Conservation (phyloP, 805 yeast species). For the Myxozyma udenii region DNA sequence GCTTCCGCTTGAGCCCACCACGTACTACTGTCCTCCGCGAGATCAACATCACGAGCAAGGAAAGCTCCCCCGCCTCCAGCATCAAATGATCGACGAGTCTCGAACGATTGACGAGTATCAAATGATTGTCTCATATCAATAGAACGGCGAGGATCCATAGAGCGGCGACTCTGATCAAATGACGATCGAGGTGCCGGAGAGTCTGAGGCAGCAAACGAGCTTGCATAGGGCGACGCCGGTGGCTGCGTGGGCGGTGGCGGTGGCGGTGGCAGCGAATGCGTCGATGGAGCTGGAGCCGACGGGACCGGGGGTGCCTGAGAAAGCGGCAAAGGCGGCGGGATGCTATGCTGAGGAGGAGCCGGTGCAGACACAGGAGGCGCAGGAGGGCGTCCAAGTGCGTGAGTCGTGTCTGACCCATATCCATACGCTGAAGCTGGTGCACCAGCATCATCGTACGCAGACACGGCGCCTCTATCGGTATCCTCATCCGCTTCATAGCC, state of each 20-base stretch:
- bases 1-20: conserved; percentile 68
- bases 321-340: conserved; percentile 20
- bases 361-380: conserved; percentile 26
- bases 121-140: conserved; percentile 29
- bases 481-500: conserved; percentile 75
- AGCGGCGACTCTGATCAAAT: conserved; percentile 8
- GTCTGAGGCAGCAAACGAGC: background rate
- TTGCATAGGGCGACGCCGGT: conserved; percentile 31
- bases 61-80: conserved; percentile 17
- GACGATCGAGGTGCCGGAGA: background rate
- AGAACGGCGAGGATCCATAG: conserved; percentile 14
- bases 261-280: conserved; percentile 34
- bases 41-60: conserved; percentile 38
- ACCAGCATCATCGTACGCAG: conserved; percentile 3
- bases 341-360: conserved; percentile 23
- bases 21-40: conserved; percentile 36
- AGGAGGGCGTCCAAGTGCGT: conserved; percentile 31
- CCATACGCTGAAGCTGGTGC: conserved; percentile 29
- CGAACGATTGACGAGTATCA: conserved; percentile 24
- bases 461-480: conserved; percentile 32
- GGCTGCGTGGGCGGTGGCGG: conserved; percentile 32
- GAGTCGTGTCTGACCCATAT: conserved; percentile 27
- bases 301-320: conserved; percentile 29
- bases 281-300: conserved; percentile 28
- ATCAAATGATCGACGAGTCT: conserved; percentile 13